A percentile compares a stretch with the other conserved stretches of the same genome.
These are phyloP conservation scores for Prunella vulgaris DNA, from an alignment of 257 asterid genomes.

Conservation along the genomic window DNA sequence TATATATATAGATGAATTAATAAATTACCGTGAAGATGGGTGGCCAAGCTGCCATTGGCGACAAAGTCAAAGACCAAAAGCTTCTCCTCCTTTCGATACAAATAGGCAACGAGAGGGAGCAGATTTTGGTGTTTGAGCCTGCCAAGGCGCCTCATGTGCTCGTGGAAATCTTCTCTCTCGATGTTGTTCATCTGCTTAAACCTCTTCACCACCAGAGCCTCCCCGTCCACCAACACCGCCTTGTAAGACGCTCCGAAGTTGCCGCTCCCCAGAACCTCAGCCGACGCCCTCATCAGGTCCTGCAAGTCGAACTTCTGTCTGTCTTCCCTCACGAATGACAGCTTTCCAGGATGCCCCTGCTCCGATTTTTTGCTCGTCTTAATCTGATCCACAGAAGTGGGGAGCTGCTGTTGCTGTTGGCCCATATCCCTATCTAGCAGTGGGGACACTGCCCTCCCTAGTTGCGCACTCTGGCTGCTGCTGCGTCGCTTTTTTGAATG, in stretches of 20 bases:
- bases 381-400: neutral
- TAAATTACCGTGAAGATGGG: conserved; percentile 53
- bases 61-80: conserved; percentile 69
- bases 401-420: neutral
- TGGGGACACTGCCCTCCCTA: conserved; percentile 26
- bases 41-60: conserved; percentile 74
- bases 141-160: conserved; percentile 92
- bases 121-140: conserved; percentile 69
- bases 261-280: conserved; percentile 94
- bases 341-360: conserved; percentile 39
- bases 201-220: conserved; percentile 80
- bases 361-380: neutral
- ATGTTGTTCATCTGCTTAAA: conserved; percentile 79
- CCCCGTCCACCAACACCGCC: conserved; percentile 81
- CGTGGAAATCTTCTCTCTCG: conserved; percentile 76
- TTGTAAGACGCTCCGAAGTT: conserved; percentile 94
- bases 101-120: conserved; percentile 79
- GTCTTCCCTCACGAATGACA: conserved; percentile 70
- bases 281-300: conserved; percentile 88
- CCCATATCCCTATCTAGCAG: neutral
- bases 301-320: conserved; percentile 70
- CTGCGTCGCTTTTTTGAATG: conserved; percentile 15
- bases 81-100: conserved; percentile 89
- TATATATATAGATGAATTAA: too few relatives aligned
- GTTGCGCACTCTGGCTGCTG: conserved; percentile 24